Evolutionary conservation across 129 eudicot genomes (phyloP), one percentile per base, ranked within the genome.

Genomic region (Flaveria bidentis): DNA sequence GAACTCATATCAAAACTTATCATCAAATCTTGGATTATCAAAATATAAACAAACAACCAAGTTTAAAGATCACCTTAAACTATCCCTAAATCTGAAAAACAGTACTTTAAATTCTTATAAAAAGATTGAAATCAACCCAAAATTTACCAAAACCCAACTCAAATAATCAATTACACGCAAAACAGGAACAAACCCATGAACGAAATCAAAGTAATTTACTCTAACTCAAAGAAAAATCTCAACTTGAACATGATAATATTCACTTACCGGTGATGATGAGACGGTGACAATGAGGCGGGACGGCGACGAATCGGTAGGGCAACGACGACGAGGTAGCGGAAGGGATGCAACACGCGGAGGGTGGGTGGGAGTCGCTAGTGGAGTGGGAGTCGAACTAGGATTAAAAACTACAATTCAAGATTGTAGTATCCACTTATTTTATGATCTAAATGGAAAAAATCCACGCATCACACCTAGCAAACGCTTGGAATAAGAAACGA

Each of bases 261-360:
- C 9, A 47, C 89, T 71, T 67, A 87, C 96, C 36, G 86, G 90
- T 28, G 33, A 28, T 4, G 5, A 28, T 28, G 33, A 28, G 33
- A 4, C 33, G 33, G 5, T 28, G 33, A 28, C 0, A 28, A 4
- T 28, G 33, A 28, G 33, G 33, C 5, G 5, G 33, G 33, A 1
- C 26, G 26, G 26, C 0, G 26, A 23, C 26, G 1, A 23, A 23
- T 23, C 30, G 33, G 33, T 4, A 2, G 4, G 36, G 36, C 0
- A 3, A 4, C 5, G 36, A 3, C 0, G 36, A 30, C 36, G 36
- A 30, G 36, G 36, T 4, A 0, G 5, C 5, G 36, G 5, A 30
- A 30, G 36, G 36, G 36, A 5, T 30, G 36, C 5, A 30, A 4
- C 36, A 30, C 0, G 36, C 36, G 36, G 5, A 30, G 36, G 36